These are phyloP conservation scores for Ilex asprella DNA, from an alignment of 257 asterid genomes.

Conservation along the genomic window DNA sequence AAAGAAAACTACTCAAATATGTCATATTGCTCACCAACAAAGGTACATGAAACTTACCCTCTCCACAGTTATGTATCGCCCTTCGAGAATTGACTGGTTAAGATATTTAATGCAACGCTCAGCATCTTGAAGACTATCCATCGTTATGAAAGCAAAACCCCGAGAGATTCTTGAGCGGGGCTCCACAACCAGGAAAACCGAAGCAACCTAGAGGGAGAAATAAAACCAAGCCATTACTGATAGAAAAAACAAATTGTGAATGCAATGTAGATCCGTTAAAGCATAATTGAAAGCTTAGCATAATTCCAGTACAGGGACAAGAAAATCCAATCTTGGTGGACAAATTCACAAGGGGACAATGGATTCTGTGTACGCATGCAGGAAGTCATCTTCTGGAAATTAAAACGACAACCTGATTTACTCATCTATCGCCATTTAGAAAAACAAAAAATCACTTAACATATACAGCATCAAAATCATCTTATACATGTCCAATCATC, in stretches of 20 bases:
- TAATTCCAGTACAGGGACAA: neutral
- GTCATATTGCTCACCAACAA: constrained; percentile 23
- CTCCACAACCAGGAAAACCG: constrained; percentile 84
- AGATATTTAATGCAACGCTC: constrained; percentile 85
- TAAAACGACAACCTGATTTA: neutral
- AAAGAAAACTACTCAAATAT: constrained; percentile 36
- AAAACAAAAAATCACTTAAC: neutral
- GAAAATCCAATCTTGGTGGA: neutral
- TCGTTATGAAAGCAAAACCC: constrained; percentile 89
- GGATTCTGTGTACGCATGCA: neutral
- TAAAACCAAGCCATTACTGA: neutral
- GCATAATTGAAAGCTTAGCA: neutral
- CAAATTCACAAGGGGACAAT: neutral
- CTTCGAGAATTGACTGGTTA: constrained; percentile 90
- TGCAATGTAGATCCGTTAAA: neutral
- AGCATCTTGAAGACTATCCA: constrained; percentile 83
- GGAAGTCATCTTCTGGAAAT: neutral
- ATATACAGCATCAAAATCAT: neutral
- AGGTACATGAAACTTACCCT: constrained; percentile 24
- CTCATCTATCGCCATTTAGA: neutral
- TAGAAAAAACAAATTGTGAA: neutral
- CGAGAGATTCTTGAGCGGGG: constrained; percentile 92
- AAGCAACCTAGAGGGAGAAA: constrained; percentile 7
- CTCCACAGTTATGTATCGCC: constrained; percentile 62
- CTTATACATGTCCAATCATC: neutral